Conservation (phyloP, 2,329 filamentous ascomycete species). For the Colletotrichum incanum region DNA sequence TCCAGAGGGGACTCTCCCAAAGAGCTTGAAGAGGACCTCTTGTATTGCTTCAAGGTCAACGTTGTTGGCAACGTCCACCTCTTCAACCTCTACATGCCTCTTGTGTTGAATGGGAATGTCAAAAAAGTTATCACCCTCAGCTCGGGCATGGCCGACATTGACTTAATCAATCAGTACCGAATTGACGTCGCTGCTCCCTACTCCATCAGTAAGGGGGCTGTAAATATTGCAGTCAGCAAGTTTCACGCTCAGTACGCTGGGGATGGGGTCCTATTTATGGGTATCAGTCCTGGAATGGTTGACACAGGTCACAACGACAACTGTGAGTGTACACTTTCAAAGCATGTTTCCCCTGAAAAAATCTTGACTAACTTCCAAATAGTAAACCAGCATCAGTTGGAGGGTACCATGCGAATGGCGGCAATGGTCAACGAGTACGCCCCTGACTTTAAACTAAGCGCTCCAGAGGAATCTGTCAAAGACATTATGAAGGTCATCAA, state of each 20-base stretch:
- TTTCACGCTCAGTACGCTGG: slow-evolving; percentile 64
- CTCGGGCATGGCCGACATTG: slow-evolving; percentile 63
- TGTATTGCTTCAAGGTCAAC: slow-evolving; percentile 60
- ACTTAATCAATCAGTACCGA: slow-evolving; percentile 56
- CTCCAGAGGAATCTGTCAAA: slow-evolving; percentile 54
- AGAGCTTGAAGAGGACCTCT: slow-evolving; percentile 30
- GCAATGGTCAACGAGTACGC: slow-evolving; percentile 54
- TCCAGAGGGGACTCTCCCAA: slow-evolving; percentile 28
- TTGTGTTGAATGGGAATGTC: slow-evolving; percentile 63
- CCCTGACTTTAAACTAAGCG: slow-evolving; percentile 56
- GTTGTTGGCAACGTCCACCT: slow-evolving; percentile 67
- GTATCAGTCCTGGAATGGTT: slow-evolving; percentile 67
- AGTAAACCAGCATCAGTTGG: slow-evolving; percentile 49
- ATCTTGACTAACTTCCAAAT: neutral
- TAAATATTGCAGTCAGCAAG: slow-evolving; percentile 69
- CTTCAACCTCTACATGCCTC: slow-evolving; percentile 67
- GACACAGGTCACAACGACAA: slow-evolving; percentile 54
- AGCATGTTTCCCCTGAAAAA: neutral
- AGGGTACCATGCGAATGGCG: slow-evolving; percentile 46
- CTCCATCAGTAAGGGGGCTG: slow-evolving; percentile 64
- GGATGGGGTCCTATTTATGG: slow-evolving; percentile 68
- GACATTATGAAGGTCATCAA: slow-evolving; percentile 53
- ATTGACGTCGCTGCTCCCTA: slow-evolving; percentile 59
- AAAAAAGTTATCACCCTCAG: slow-evolving; percentile 72
- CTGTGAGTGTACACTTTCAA: slow-evolving; percentile 42